These are phyloP conservation scores for Endoconidiophora laricicola DNA, from an alignment of 2,329 filamentous ascomycete species.

Conservation along the genomic window DNA sequence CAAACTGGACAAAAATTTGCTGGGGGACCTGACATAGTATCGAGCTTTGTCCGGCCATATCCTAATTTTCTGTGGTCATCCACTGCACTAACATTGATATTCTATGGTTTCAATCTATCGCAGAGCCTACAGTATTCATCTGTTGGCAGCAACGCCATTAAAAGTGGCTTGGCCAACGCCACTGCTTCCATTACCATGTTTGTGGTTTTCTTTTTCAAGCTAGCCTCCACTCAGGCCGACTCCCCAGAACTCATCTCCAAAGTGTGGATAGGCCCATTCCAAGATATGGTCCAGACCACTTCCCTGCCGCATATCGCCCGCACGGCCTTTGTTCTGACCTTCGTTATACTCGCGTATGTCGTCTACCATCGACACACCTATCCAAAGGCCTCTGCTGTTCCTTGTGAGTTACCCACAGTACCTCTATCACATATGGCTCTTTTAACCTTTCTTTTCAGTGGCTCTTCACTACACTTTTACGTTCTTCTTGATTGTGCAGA, in stretches of 20 bases:
- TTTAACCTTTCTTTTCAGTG: slow-evolving; percentile 16
- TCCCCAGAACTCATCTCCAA: slow-evolving; percentile 57
- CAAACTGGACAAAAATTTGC: slow-evolving; percentile 95
- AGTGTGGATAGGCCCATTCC: slow-evolving; percentile 24
- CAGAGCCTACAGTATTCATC: too few relatives aligned
- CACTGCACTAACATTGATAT: slow-evolving; percentile 53
- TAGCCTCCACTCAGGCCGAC: slow-evolving; percentile 75
- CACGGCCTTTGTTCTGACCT: slow-evolving; percentile 33
- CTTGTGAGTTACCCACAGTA: slow-evolving; percentile 1
- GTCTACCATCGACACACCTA: slow-evolving; percentile 23
- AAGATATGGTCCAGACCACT: slow-evolving; percentile 24
- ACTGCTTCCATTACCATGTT: slow-evolving; percentile 24
- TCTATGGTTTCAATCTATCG: slow-evolving; percentile 21
- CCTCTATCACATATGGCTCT: too few relatives aligned
- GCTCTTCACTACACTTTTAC: slow-evolving; percentile 54
- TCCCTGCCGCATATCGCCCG: slow-evolving; percentile 33
- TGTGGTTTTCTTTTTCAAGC: slow-evolving; percentile 64
- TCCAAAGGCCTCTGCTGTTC: slow-evolving; percentile 8
- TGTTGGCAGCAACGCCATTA: not conserved
- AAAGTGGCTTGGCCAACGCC: slow-evolving; percentile 22
- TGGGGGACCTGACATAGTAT: slow-evolving; percentile 75
- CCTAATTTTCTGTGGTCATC: slow-evolving; percentile 58
- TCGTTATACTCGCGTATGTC: slow-evolving; percentile 23
- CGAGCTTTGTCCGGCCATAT: slow-evolving; percentile 46
- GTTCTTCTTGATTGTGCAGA: slow-evolving; percentile 74